phyloP scores from a whole-genome alignment of 2,329 filamentous ascomycete species.

The Ciborinia camelliae region DNA sequence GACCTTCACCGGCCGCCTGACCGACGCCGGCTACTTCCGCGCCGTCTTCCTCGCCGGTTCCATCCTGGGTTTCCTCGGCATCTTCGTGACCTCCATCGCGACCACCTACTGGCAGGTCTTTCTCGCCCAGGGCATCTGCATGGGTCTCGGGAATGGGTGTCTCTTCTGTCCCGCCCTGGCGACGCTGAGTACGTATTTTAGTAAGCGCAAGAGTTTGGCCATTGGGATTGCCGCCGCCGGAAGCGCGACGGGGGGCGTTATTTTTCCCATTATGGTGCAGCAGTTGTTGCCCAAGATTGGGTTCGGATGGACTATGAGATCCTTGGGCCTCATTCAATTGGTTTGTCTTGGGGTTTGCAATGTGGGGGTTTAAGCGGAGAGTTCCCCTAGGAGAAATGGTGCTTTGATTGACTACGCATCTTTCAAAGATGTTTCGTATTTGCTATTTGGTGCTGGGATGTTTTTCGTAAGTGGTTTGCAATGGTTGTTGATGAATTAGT shows the following conservation, averaged over 20 bases:
- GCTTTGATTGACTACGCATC: slow-evolving; percentile 45
- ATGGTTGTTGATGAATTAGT: slow-evolving; percentile 4
- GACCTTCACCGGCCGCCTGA: slow-evolving; percentile 41
- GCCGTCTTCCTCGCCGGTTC: slow-evolving; percentile 28
- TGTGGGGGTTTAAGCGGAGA: slow-evolving; percentile 42
- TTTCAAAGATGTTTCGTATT: slow-evolving; percentile 45
- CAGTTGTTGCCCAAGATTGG: slow-evolving; percentile 43
- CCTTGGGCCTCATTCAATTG: slow-evolving; percentile 47
- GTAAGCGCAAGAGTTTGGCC: slow-evolving; percentile 40
- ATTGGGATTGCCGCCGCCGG: slow-evolving; percentile 41
- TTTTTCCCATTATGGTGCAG: slow-evolving; percentile 46
- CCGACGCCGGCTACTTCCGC: slow-evolving; percentile 43
- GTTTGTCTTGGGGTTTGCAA: slow-evolving; percentile 38
- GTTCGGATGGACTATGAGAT: slow-evolving; percentile 46
- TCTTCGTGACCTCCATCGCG: slow-evolving; percentile 42
- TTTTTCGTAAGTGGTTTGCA: slow-evolving; percentile 37
- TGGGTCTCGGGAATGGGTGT: slow-evolving; percentile 43
- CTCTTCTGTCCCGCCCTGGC: slow-evolving; percentile 42
- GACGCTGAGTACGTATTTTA: slow-evolving; percentile 44
- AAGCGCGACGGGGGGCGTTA: slow-evolving; percentile 41
- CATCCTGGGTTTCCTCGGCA: slow-evolving; percentile 39
- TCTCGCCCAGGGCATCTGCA: slow-evolving; percentile 44
- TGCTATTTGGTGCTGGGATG: slow-evolving; percentile 45
- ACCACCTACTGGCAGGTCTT: slow-evolving; percentile 45
- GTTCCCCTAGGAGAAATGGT: slow-evolving; percentile 43